These are phyloP conservation scores for Fusarium anguioides DNA, from an alignment of 2,329 filamentous ascomycete species.

Conservation along the genomic window DNA sequence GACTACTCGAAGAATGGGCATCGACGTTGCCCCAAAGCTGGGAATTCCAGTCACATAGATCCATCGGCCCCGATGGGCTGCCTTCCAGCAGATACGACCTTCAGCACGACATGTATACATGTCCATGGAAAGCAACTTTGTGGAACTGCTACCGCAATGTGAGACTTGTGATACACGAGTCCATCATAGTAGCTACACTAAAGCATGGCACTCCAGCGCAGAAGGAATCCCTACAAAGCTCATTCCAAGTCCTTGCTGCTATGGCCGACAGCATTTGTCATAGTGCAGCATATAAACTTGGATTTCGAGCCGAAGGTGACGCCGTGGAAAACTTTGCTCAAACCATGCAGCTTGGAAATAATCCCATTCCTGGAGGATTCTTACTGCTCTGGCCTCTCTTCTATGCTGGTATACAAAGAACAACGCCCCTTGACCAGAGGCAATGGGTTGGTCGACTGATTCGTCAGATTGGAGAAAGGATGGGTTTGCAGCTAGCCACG, in stretches of 20 bases:
- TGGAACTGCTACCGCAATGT: conserved; percentile 40
- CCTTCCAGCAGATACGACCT: conserved; percentile 12
- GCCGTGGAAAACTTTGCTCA: background rate
- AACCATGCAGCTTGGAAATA: background rate
- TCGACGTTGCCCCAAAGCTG: conserved; percentile 6
- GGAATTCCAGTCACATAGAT: conserved; percentile 26
- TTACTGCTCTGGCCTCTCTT: conserved; percentile 37
- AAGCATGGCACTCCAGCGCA: conserved; percentile 19
- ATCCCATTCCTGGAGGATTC: conserved; percentile 23
- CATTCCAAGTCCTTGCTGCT: background rate
- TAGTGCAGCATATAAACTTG: conserved; percentile 35
- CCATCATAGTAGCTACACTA: conserved; percentile 26
- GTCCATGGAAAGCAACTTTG: conserved; percentile 33
- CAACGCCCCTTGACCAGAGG: conserved; percentile 17
- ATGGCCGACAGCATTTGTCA: conserved; percentile 37
- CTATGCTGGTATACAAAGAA: conserved; percentile 30
- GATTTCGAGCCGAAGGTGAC: background rate
- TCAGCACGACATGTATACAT: conserved; percentile 28
- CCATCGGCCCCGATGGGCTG: background rate
- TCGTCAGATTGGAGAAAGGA: conserved; percentile 24
- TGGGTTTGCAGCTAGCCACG: conserved; percentile 35
- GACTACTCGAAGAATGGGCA: conserved; percentile 16
- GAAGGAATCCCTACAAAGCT: conserved; percentile 8
- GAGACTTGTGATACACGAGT: conserved; percentile 34
- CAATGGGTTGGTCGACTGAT: conserved; percentile 29